Conservation (phyloP, 2,329 filamentous ascomycete species). For the Furcasterigmium sp. region DNA sequence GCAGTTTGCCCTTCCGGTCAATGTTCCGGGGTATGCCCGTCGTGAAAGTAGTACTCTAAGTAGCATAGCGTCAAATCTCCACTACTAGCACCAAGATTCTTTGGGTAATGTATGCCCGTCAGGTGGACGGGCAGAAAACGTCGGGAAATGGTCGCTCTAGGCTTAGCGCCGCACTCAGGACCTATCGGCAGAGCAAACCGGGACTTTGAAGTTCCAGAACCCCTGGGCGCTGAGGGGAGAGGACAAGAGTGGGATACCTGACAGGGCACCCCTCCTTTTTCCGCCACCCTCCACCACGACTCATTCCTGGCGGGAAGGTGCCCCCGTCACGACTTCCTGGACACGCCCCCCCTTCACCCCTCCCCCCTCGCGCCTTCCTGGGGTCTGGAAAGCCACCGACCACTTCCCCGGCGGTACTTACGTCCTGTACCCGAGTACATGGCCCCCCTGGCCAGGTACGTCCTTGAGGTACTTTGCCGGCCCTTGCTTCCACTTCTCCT, state of each 20-base stretch:
- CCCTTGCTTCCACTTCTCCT: constrained; percentile 8
- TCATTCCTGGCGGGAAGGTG: constrained; percentile 1
- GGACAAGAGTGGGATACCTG: constrained; percentile 2
- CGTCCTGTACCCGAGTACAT: constrained; percentile 4
- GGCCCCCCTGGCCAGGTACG: constrained; percentile 1
- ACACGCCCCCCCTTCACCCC: neutral
- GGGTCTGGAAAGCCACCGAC: constrained; percentile 6
- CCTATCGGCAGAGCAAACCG: neutral
- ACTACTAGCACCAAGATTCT: neutral
- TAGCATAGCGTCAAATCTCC: neutral
- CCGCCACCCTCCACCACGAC: neutral
- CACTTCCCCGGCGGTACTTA: constrained; percentile 6
- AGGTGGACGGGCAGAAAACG: neutral
- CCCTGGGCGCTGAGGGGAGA: neutral
- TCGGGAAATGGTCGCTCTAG: neutral
- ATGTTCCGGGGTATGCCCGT: neutral
- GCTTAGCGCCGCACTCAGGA: neutral
- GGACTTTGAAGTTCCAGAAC: neutral
- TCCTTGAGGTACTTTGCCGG: constrained; percentile 5
- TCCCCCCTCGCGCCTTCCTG: neutral
- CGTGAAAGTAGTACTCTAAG: neutral
- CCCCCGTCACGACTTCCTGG: constrained; percentile 2
- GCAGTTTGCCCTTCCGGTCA: neutral
- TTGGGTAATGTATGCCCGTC: neutral
- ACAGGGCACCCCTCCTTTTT: constrained; percentile 3